Conservation (phyloP, 106 monocot species). For the Gastrodia elata region DNA sequence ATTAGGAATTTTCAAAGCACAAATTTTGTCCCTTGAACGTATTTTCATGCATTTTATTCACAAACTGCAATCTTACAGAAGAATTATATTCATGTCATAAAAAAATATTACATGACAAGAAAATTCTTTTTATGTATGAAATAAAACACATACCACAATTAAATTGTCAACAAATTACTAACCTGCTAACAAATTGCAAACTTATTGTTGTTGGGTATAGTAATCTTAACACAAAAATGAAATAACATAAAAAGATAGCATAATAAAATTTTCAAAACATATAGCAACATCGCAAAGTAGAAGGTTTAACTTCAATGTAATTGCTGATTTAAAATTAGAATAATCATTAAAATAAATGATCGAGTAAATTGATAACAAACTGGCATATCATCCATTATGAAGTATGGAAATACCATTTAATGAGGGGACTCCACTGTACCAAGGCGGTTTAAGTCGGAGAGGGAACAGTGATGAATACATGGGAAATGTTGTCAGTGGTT, state of each 20-base stretch:
- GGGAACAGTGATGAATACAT: constrained; percentile 55
- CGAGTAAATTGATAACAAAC: neutral
- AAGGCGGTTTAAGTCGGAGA: constrained; percentile 14
- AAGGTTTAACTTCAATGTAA: neutral
- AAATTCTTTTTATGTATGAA: no score
- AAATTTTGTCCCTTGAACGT: no score
- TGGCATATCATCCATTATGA: neutral
- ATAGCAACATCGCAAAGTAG: neutral
- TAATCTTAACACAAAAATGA: no score
- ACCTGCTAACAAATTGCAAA: no score
- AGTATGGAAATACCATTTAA: constrained; percentile 11
- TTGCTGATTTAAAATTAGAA: neutral
- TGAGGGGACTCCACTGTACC: constrained; percentile 13
- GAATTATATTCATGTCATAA: no score
- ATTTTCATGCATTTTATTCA: no score
- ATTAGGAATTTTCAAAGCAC: no score
- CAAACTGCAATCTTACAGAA: no score
- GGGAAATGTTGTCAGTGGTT: constrained; percentile 70
- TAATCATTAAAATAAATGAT: neutral
- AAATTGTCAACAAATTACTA: no score
- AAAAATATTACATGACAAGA: no score
- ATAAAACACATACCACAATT: no score
- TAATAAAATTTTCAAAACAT: neutral
- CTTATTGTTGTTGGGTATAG: no score
- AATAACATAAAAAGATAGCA: neutral